These are phyloP conservation scores for Colletotrichum caudatum DNA, from an alignment of 2,329 filamentous ascomycete genomes.

Conservation along the genomic window DNA sequence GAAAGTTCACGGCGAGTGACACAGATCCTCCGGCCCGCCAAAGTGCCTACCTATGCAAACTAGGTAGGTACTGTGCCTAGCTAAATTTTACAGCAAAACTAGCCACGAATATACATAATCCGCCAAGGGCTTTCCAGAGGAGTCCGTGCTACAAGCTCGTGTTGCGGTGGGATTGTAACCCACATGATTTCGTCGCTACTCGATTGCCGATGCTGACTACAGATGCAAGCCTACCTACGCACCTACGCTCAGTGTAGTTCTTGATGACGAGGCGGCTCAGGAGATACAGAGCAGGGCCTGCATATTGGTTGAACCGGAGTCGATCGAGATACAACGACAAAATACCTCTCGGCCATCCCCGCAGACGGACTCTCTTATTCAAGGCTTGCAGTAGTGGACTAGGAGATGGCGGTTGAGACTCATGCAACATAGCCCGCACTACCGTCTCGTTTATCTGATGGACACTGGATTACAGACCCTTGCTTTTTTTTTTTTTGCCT, in stretches of 20 bases:
- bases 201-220: not conserved
- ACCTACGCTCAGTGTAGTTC: too few species aligned
- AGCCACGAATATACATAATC: not conserved
- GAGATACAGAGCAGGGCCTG: not conserved
- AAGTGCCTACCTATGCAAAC: not conserved
- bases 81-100: not conserved
- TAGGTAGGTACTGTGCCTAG: too few species aligned
- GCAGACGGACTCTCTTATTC: not conserved
- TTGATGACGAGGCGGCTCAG: not conserved
- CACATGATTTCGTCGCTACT: not conserved
- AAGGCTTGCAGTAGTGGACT: not conserved
- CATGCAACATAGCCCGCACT: not conserved
- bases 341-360: not conserved
- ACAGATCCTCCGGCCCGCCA: slow-evolving; percentile 7
- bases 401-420: not conserved
- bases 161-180: not conserved
- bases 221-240: not conserved
- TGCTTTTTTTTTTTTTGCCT: not conserved
- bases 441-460: not conserved
- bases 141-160: not conserved
- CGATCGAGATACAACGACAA: not conserved
- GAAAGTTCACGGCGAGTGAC: not conserved
- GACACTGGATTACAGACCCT: not conserved
- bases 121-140: not conserved
- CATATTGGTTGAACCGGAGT: not conserved